These are phyloP conservation scores for Phytophthora fragariaefolia DNA, from an alignment of 352 stramenopile species.

Conservation along the genomic window DNA sequence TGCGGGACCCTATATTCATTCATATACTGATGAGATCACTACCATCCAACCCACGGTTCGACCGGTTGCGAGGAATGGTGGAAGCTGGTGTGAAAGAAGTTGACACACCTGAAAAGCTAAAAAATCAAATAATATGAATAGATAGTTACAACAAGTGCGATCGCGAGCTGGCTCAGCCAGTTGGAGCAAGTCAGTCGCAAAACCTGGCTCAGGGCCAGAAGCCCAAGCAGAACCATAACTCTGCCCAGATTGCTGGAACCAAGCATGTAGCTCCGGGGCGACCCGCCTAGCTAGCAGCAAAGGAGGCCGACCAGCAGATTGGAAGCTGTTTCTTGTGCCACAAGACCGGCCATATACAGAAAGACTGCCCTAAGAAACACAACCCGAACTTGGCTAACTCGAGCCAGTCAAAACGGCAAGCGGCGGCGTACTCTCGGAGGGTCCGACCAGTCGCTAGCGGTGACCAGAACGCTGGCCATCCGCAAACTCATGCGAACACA, in stretches of 20 bases:
- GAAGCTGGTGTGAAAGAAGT: neutral
- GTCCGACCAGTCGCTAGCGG: neutral
- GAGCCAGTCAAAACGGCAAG: neutral
- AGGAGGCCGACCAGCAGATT: slow-evolving; percentile 7
- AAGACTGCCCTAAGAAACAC: neutral
- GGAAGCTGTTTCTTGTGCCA: slow-evolving; percentile 15
- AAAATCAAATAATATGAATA: slow-evolving; percentile 9
- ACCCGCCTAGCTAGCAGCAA: neutral
- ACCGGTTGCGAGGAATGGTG: neutral
- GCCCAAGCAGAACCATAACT: neutral
- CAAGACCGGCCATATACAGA: neutral
- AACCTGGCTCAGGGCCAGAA: neutral
- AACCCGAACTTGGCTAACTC: no score
- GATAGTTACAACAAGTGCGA: slow-evolving; percentile 20
- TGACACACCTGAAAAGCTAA: slow-evolving; percentile 10
- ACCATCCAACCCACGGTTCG: neutral
- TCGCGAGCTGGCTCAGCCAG: slow-evolving; percentile 7
- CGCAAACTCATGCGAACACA: no score
- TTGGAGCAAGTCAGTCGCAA: neutral
- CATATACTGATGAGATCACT: neutral
- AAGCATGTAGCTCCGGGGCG: neutral
- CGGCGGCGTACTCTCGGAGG: neutral
- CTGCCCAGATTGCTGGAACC: neutral
- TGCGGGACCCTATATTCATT: neutral
- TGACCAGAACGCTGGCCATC: neutral